A percentile compares a stretch with the other conserved stretches of the same genome.
These are phyloP conservation scores for Cladosporium colombiae DNA, from an alignment of 2,329 filamentous ascomycete species.

Conservation along the genomic window DNA sequence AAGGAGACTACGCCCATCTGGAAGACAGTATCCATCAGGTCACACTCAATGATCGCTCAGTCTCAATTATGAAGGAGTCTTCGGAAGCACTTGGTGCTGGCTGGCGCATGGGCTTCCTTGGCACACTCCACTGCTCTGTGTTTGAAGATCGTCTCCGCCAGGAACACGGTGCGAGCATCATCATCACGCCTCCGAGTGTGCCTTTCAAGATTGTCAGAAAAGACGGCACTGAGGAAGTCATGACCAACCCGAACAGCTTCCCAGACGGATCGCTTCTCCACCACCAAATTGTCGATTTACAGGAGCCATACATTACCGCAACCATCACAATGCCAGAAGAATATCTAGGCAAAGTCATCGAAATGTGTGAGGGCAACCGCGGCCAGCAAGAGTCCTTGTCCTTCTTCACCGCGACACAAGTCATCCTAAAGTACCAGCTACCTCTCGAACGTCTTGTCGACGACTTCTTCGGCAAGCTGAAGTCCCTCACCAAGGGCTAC, in stretches of 20 bases:
- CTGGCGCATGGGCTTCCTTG: slow-evolving; percentile 90
- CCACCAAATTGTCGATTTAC: slow-evolving; percentile 60
- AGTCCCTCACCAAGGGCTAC: slow-evolving; percentile 91
- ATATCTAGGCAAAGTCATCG: slow-evolving; percentile 90
- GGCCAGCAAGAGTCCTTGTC: slow-evolving; percentile 84
- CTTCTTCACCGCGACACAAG: slow-evolving; percentile 89
- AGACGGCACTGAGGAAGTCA: slow-evolving; percentile 74
- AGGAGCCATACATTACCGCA: slow-evolving; percentile 74
- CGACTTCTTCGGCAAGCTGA: slow-evolving; percentile 95
- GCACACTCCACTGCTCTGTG: slow-evolving; percentile 98
- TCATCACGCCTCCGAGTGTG: slow-evolving; percentile 94
- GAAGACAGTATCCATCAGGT: slow-evolving; percentile 95
- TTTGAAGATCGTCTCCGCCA: slow-evolving; percentile 94
- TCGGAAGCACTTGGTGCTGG: slow-evolving; percentile 92
- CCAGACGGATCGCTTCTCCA: slow-evolving; percentile 67
- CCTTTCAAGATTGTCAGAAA: slow-evolving; percentile 82
- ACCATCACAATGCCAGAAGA: slow-evolving; percentile 92
- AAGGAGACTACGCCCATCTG: slow-evolving; percentile 79
- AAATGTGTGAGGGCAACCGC: slow-evolving; percentile 86
- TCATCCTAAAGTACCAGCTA: slow-evolving; percentile 90
- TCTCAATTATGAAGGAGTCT: slow-evolving; percentile 90
- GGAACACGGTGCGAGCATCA: slow-evolving; percentile 91
- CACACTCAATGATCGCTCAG: slow-evolving; percentile 89
- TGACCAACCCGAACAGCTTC: slow-evolving; percentile 86
- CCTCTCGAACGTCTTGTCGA: slow-evolving; percentile 90